phyloP scores from a whole-genome alignment of 345 rosid species.

The Streptanthus diversifolius region DNA sequence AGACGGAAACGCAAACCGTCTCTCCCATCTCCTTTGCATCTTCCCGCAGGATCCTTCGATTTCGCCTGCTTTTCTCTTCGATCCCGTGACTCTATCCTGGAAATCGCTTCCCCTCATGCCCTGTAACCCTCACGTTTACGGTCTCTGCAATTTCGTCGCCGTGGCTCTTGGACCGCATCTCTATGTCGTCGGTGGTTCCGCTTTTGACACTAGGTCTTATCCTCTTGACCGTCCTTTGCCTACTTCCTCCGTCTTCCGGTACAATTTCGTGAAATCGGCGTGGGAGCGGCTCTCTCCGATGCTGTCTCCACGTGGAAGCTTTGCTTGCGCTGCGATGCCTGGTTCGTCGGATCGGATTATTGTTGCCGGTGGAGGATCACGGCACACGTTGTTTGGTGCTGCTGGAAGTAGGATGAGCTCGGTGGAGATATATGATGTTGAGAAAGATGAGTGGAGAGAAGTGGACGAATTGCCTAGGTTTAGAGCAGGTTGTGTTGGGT shows the following conservation, averaged over 20 bases:
- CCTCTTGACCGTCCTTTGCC: slow-evolving; percentile 85
- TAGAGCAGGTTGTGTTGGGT: slow-evolving; percentile 87
- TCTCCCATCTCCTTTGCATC: slow-evolving; percentile 68
- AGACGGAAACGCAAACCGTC: not conserved
- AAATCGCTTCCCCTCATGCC: slow-evolving; percentile 71
- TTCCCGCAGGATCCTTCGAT: slow-evolving; percentile 88
- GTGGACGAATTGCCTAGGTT: slow-evolving; percentile 65
- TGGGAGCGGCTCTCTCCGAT: slow-evolving; percentile 79
- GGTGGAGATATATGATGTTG: slow-evolving; percentile 72
- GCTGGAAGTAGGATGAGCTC: slow-evolving; percentile 82
- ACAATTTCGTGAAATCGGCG: slow-evolving; percentile 42
- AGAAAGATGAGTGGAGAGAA: slow-evolving; percentile 65
- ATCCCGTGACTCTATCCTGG: slow-evolving; percentile 66
- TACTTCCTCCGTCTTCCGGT: slow-evolving; percentile 63
- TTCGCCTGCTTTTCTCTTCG: slow-evolving; percentile 74
- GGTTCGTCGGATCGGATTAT: slow-evolving; percentile 46
- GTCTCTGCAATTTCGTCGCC: slow-evolving; percentile 85
- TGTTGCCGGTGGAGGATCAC: slow-evolving; percentile 88
- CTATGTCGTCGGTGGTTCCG: slow-evolving; percentile 84
- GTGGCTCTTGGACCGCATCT: slow-evolving; percentile 56
- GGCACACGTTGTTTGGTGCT: slow-evolving; percentile 76
- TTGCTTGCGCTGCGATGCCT: slow-evolving; percentile 64
- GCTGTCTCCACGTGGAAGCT: slow-evolving; percentile 85
- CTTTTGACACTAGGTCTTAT: slow-evolving; percentile 76
- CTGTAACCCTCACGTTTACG: slow-evolving; percentile 73